Conservation (phyloP, 495 filamentous ascomycete species). For the Xylaria sp. region DNA sequence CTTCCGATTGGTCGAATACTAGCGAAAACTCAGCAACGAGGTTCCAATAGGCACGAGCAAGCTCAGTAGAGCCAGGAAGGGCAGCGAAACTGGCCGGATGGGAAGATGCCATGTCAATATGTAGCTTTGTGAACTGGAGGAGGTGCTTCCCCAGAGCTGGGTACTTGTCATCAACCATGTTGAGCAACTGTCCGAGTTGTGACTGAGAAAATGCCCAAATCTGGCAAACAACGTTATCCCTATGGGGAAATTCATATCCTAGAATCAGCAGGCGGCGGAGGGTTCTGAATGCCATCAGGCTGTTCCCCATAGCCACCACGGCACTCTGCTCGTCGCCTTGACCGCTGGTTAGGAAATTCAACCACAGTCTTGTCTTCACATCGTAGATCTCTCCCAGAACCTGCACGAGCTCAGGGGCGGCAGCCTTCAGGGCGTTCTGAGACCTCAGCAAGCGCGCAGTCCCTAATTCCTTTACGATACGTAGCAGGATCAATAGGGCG, state of each 20-base stretch:
- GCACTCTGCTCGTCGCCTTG: slow-evolving; percentile 69
- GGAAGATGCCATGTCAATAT: slow-evolving; percentile 77
- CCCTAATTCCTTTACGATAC: slow-evolving; percentile 87
- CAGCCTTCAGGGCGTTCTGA: slow-evolving; percentile 72
- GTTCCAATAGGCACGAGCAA: slow-evolving; percentile 84
- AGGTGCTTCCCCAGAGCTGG: slow-evolving; percentile 81
- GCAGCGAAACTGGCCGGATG: slow-evolving; percentile 83
- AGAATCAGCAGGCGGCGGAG: slow-evolving; percentile 78
- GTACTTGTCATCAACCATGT: slow-evolving; percentile 55
- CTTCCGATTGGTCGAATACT: slow-evolving; percentile 62
- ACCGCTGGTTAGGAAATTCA: slow-evolving; percentile 58
- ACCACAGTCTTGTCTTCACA: slow-evolving; percentile 75
- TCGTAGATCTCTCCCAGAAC: slow-evolving; percentile 79
- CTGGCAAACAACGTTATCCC: slow-evolving; percentile 72
- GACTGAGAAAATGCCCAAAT: slow-evolving; percentile 76
- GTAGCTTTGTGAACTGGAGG: slow-evolving; percentile 88
- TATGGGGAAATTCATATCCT: slow-evolving; percentile 84
- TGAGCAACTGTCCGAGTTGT: slow-evolving; percentile 75
- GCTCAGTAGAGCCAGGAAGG: slow-evolving; percentile 75
- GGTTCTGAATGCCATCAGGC: slow-evolving; percentile 77
- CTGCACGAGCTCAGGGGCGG: slow-evolving; percentile 81
- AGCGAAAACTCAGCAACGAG: slow-evolving; percentile 78
- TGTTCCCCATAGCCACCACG: slow-evolving; percentile 71
- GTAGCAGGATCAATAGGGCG: slow-evolving; percentile 76
- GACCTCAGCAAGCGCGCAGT: slow-evolving; percentile 76